Base-by-base conservation (phyloP, 75 land plant species). In the Chamaecyparis obtusa region DNA sequence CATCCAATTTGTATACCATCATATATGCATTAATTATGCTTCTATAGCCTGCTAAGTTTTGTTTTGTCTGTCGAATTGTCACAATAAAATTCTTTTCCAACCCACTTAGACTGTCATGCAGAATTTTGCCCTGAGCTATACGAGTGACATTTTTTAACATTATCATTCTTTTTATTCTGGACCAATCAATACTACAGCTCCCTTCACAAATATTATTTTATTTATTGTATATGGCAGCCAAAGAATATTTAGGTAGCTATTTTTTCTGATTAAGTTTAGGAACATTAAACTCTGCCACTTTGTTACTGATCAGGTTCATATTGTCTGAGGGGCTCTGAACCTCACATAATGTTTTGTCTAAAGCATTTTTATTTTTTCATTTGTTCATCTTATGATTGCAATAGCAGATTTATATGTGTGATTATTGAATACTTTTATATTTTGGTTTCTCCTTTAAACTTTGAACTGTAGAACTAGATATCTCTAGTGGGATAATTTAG, bases 261-360 rank as follows among this genome's bases (percentile, higher is more conserved):
- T 78, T 78, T n/a, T 78, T 19, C 9, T 78, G 27, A 78, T 78
- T 41, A 8, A 37, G 44, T 78, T 24, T 11, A 84, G 32, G 27
- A 84, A 54, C 30, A 21, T 60, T 84, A 15, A 14, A 84, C 82
- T 84, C 85, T 32, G 74, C 11, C 57, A 10, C 9, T 84, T 86
- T 49, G 81, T 39, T 2, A 0, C 39, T 78, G 39, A 77, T 77
- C 44, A 19, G 46, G 69, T 5, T 64, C 9, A 24, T 64, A 27
- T 64, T 64, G 0, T 37, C 21, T 78, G 43, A 77, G 44, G 51
- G 51, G 9, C 51, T 9, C 49, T 49, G 51, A 49, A 1, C 19
- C 80, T 8, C 1, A 21, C 27, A 39, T 77, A 41, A 39, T 77
- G 8, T 77, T 39, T 77, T 24, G 9, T 77, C 39, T 41, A 41